Base-by-base conservation (phyloP, 257 asterid species). In the Solanum pennellii region DNA sequence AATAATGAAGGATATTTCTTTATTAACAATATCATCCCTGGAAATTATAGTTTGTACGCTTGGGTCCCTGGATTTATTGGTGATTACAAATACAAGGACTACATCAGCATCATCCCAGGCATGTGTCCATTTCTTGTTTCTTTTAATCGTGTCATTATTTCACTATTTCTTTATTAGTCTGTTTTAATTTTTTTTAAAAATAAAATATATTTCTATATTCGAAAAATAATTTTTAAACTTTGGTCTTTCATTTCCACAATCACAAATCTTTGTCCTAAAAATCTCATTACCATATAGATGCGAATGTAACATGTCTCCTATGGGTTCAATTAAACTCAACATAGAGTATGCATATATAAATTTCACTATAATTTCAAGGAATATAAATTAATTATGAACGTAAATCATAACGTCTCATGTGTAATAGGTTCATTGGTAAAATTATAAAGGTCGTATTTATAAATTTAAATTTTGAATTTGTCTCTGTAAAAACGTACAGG, bases 21-120 rank as follows among this genome's bases (percentile, higher is more conserved):
- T 74, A 86, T 86, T 79, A 86, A 86, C 14, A 65, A 60, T 71
- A 73, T 86, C 35, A 86, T 76, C 25, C 83, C 88, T 18, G 88
- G 88, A 56, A 86, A 73, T 33, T 86, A 86, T 33, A 73, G 71
- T 42, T 49, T 86, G 68, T 86, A 86, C 13, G 88, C 83, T n/a
- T 86, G 88, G 88, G 82, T 52, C 72, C 88, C 88, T 86, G 88
- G 60, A 86, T 33, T 86, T 52, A 25, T 86, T 72, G 88, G 88
- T 5, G 88, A 86, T 35, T 86, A 86, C 59, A 73, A 49, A 52
- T 71, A 33, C 44, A 35, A 9, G 18, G 73, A 27, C 35, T 27
- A 52, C 41, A 47, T 86, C 49, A 73, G 13, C 56, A 35, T 86
- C 20, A 35, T 23, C 13, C 84, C 88, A 33, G 88, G 88, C 59